A percentile compares a stretch with the other conserved stretches of the same genome.
Conservation (phyloP, 176 grass and related monocot genomes). For the Tuctoria greenei region DNA sequence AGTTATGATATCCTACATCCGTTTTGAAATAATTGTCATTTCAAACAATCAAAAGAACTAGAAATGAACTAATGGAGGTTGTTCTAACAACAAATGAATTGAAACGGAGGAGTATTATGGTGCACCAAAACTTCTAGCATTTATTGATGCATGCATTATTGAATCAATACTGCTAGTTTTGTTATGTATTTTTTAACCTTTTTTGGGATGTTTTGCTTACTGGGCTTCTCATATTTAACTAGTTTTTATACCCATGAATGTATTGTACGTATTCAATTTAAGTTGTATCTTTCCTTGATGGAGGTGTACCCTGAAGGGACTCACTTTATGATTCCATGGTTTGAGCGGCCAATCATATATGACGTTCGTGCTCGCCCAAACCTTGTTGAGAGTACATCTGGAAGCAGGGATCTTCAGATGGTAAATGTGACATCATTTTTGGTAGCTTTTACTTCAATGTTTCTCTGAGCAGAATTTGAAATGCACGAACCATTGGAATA, state of each 20-base stretch:
- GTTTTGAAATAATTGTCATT: too few relatives aligned
- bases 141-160: not conserved
- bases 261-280: not conserved
- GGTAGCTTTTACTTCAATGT: not conserved
- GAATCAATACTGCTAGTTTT: not conserved
- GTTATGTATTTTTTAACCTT: not conserved
- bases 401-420: constrained; percentile 86
- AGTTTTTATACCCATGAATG: too few relatives aligned
- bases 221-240: too few relatives aligned
- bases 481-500: too few relatives aligned
- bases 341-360: constrained; percentile 90
- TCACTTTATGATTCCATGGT: constrained; percentile 88
- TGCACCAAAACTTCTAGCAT: not conserved
- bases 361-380: constrained; percentile 84
- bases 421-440: constrained; percentile 47
- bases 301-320: constrained; percentile 93
- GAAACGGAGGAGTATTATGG: too few relatives aligned
- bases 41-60: too few relatives aligned
- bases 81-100: too few relatives aligned
- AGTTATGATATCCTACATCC: too few relatives aligned
- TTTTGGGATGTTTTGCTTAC: not conserved
- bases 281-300: not conserved
- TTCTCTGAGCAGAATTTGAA: not conserved
- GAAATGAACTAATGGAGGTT: too few relatives aligned
- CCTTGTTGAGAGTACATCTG: constrained; percentile 94